Percentiles rank a stretch among this genome's conserved stretches.
These are phyloP conservation scores for Dryadomyces quercivorus DNA, from an alignment of 2,329 filamentous ascomycete genomes.

Conservation along the genomic window DNA sequence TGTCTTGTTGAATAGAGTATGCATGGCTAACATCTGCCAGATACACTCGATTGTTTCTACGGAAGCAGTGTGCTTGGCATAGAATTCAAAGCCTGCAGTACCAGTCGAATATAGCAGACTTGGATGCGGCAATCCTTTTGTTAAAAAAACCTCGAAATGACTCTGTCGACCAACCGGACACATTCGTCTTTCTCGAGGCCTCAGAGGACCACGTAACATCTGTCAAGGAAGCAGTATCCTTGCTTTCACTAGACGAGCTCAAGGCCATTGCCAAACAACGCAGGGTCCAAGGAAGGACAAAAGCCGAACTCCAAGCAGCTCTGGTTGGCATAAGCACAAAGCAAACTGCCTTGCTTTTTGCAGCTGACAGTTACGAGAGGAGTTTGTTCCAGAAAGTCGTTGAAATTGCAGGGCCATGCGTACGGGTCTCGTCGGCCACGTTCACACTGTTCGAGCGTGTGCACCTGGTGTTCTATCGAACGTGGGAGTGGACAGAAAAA, in stretches of 20 bases:
- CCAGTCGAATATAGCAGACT: conserved; percentile 68
- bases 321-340: conserved; percentile 61
- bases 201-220: conserved; percentile 63
- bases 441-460: conserved; percentile 85
- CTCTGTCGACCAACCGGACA: conserved; percentile 23
- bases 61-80: conserved; percentile 89
- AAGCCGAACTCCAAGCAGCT: conserved; percentile 64
- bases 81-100: conserved; percentile 67
- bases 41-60: conserved; percentile 70
- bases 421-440: conserved; percentile 60
- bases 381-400: conserved; percentile 36
- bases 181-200: conserved; percentile 69
- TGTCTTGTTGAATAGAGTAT: no score
- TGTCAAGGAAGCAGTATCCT: conserved; percentile 69
- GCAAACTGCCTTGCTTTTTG: conserved; percentile 50
- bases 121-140: conserved; percentile 49
- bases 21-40: neutral
- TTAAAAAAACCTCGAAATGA: conserved; percentile 50
- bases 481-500: conserved; percentile 95
- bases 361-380: neutral
- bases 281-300: conserved; percentile 79
- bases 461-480: conserved; percentile 91
- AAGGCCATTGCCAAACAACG: conserved; percentile 75
- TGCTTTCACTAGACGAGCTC: conserved; percentile 79
- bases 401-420: conserved; percentile 66